Base-by-base conservation (phyloP, 2,329 filamentous ascomycete genomes). In the Penicillium sp. region DNA sequence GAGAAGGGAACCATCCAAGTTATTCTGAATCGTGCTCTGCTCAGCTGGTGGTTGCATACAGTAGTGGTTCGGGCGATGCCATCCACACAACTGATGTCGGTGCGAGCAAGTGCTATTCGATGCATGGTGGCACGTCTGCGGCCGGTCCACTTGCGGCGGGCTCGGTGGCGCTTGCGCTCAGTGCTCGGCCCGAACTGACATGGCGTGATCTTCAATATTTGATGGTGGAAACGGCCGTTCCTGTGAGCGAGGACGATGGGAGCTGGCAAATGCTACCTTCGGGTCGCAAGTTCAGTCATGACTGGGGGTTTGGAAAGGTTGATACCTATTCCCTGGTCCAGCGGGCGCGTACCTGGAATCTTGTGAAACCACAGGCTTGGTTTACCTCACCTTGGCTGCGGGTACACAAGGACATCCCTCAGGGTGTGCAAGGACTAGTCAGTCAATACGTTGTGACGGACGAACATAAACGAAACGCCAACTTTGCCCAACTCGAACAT, bases 21-120 rank as follows among this genome's bases (percentile, higher is more conserved):
- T 98, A 98, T 65, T 95, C 90, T 0, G 92, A 98, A 65, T 83
- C 86, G 46, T 98, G 92, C 69, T 95, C 90, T 2, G 92, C 92
- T 14, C 86, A 95, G 61, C 72, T 98, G 31, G 89, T 95, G 2
- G 92, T 98, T 7, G 94, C 92, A 0, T 98, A 96, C 65, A 95
- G 89, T 59, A 95, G 88, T 64, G 92, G 92, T 40, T 80, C 80
- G 48, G 80, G 80, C 32, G 88, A 95, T 65, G 79, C 85, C 9
- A 98, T 98, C 55, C 89, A 95, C 66, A 98, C 92, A 0, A 98
- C 92, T 1, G 92, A 98, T 55, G 88, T 98, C 16, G 92, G 92
- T 35, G 67, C 74, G 22, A 84, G 93, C 61, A 70, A 74, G 39
- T 98, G 92, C 67, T 88, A 84, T 50, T 74, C 70, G 44, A 72